Evolutionary conservation across 805 yeast genomes (phyloP).

Genomic region (Metschnikowia lunata): DNA sequence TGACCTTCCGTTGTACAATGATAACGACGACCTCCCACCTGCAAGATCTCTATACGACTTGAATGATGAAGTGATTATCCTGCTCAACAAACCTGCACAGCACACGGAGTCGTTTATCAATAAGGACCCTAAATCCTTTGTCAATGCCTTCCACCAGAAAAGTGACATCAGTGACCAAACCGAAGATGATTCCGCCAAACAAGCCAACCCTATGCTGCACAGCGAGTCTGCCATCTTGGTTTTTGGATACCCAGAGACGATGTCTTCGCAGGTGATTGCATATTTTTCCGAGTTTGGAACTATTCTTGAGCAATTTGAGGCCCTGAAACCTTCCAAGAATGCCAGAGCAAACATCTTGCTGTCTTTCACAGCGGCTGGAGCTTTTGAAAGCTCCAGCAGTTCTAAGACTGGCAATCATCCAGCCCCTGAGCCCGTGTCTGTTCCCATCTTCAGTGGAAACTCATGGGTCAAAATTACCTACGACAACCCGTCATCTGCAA

Average conservation of each 20-base stretch:
- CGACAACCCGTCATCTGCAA: conserved; percentile 67
- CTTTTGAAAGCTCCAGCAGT: conserved; percentile 1
- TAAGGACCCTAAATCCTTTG: conserved; percentile 43
- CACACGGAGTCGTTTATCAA: conserved; percentile 38
- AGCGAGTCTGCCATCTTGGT: conserved; percentile 70
- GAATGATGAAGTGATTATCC: conserved; percentile 38
- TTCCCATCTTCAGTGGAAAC: conserved; percentile 77
- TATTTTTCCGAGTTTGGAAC: conserved; percentile 78
- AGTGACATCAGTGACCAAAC: conserved; percentile 2
- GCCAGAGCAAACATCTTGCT: conserved; percentile 7
- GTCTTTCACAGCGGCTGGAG: conserved; percentile 11
- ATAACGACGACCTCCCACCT: conserved; percentile 47
- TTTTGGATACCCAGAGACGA: conserved; percentile 82
- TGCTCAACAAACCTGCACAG: conserved; percentile 33
- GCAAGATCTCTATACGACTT: conserved; percentile 47
- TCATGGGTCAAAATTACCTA: conserved; percentile 92
- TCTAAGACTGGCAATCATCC: neutral
- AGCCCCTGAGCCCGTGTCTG: neutral
- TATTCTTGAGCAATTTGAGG: conserved; percentile 69
- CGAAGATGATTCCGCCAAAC: conserved; percentile 11
- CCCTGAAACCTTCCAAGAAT: conserved; percentile 8
- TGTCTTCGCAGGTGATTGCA: conserved; percentile 60
- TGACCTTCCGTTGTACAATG: conserved; percentile 24
- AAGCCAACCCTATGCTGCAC: conserved; percentile 23
- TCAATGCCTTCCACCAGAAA: conserved; percentile 38